A percentile compares a stretch with the other conserved stretches of the same genome.
Evolutionary conservation across 495 filamentous ascomycete genomes (phyloP).

Genomic region (Annulohypoxylon stygium): DNA sequence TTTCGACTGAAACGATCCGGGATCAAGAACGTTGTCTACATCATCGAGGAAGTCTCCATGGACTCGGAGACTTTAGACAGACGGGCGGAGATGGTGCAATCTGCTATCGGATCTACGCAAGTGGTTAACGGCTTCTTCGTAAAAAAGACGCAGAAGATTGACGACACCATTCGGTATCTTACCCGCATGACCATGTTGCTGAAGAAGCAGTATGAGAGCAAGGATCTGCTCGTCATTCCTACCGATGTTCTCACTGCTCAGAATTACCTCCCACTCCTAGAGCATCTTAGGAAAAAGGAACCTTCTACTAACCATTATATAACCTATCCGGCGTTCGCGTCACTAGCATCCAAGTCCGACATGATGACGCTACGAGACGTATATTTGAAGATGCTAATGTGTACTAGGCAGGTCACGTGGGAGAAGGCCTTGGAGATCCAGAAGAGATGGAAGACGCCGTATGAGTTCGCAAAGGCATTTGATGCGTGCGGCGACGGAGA

Average conservation of each 20-base stretch:
- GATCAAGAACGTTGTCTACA: constrained; percentile 80
- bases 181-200: constrained; percentile 79
- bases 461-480: constrained; percentile 76
- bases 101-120: constrained; percentile 83
- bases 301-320: constrained; percentile 70
- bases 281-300: constrained; percentile 63
- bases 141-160: constrained; percentile 80
- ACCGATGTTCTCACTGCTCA: constrained; percentile 73
- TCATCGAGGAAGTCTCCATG: constrained; percentile 80
- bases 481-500: constrained; percentile 62
- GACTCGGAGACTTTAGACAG: constrained; percentile 61
- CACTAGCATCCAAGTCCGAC: constrained; percentile 80
- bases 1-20: constrained; percentile 80
- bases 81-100: constrained; percentile 75
- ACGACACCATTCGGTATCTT: constrained; percentile 85
- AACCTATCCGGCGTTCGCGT: constrained; percentile 78
- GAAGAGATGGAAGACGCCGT: constrained; percentile 78
- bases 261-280: constrained; percentile 77
- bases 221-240: constrained; percentile 70
- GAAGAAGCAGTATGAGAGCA: constrained; percentile 72
- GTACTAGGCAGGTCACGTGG: constrained; percentile 78
- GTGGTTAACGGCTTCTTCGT: constrained; percentile 87
- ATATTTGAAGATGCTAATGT: constrained; percentile 91
- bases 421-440: constrained; percentile 89
- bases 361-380: constrained; percentile 79